Percentiles rank a stretch among this genome's conserved stretches.
Evolutionary conservation across 129 eudicot species (phyloP).

Genomic region (Pseudognaphalium luteoalbum): DNA sequence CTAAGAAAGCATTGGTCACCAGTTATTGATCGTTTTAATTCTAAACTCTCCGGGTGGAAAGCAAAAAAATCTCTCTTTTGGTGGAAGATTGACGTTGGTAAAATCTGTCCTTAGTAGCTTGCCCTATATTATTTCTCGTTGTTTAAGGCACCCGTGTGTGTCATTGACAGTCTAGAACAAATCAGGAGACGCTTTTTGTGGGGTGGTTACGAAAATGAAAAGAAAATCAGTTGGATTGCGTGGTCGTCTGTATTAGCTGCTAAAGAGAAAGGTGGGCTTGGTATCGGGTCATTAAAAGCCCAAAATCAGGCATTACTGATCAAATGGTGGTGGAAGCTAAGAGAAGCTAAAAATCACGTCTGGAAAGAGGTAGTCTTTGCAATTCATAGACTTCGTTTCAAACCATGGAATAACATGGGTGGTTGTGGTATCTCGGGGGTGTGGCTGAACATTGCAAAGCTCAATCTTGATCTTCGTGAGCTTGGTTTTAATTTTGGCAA

Average conservation of each 20-base stretch:
- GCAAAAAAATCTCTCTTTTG: neutral
- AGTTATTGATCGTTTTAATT: too few relatives aligned
- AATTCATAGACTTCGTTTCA: neutral
- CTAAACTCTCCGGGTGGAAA: neutral
- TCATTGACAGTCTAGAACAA: neutral
- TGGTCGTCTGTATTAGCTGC: neutral
- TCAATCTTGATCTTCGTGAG: too few relatives aligned
- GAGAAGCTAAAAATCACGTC: neutral
- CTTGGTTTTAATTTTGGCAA: too few relatives aligned
- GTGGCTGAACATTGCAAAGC: neutral
- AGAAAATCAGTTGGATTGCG: neutral
- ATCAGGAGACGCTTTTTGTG: neutral
- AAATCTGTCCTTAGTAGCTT: neutral
- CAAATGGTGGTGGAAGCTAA: neutral
- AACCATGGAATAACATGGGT: neutral
- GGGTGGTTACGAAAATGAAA: neutral
- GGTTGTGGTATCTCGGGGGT: neutral
- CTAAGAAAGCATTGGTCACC: neutral
- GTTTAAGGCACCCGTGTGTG: neutral
- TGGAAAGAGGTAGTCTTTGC: neutral
- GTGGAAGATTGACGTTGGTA: neutral
- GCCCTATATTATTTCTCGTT: neutral
- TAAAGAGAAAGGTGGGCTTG: neutral
- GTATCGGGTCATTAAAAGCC: neutral
- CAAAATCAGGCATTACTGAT: neutral